Percentiles rank a stretch among this genome's conserved stretches.
phyloP scores from a whole-genome alignment of 148 eudicot genomes.

The Arbutus unedo region DNA sequence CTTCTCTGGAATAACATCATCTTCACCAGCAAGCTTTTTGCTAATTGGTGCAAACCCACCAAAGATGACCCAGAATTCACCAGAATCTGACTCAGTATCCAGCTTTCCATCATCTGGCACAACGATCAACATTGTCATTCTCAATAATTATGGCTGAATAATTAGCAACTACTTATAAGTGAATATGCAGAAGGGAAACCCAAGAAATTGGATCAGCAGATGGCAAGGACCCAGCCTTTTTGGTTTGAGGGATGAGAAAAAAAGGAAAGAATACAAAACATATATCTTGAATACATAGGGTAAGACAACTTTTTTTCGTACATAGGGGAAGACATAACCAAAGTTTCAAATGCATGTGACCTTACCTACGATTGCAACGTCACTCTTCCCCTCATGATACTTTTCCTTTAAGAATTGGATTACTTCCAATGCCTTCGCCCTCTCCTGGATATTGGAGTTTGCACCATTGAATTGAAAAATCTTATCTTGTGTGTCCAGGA shows the following conservation, averaged over 20 bases:
- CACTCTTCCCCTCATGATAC: slow-evolving; percentile 80
- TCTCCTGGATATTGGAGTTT: slow-evolving; percentile 96
- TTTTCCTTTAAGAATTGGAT: slow-evolving; percentile 87
- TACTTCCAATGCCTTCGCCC: slow-evolving; percentile 97
- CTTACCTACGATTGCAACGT: slow-evolving; percentile 97
- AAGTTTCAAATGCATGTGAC: slow-evolving; percentile 13
- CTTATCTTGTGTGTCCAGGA: slow-evolving; percentile 88
- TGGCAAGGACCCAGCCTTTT: not conserved
- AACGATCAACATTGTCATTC: not conserved
- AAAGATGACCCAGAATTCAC: slow-evolving; percentile 95
- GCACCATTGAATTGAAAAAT: slow-evolving; percentile 98
- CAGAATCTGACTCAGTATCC: slow-evolving; percentile 95
- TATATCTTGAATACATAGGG: not conserved
- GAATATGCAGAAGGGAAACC: slow-evolving; percentile 5
- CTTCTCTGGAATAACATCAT: slow-evolving; percentile 78
- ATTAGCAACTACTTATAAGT: not conserved
- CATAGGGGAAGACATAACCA: not conserved
- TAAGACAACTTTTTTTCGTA: not conserved
- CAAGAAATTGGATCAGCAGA: not conserved
- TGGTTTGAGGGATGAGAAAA: not conserved
- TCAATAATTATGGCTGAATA: not conserved
- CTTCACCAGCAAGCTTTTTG: slow-evolving; percentile 78
- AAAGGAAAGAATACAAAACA: not conserved
- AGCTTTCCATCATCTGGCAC: slow-evolving; percentile 88
- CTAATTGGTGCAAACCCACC: slow-evolving; percentile 99